Conservation (phyloP, 495 filamentous ascomycete genomes). For the Xanthoparmelia taractica region DNA sequence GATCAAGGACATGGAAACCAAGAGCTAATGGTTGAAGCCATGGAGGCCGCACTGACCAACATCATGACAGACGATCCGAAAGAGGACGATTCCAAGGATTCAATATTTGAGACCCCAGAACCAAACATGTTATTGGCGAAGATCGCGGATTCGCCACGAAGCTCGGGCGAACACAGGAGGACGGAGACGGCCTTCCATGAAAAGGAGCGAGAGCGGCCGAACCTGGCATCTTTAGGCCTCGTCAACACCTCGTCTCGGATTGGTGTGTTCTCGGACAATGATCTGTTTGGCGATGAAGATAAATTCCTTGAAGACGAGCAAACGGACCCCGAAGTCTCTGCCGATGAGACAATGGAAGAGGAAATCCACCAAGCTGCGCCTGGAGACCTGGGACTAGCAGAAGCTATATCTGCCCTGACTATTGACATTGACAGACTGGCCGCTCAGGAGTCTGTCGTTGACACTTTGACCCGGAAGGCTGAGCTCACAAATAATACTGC, state of each 20-base stretch:
- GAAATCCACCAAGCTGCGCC: slow-evolving; percentile 92
- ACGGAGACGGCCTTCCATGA: slow-evolving; percentile 39
- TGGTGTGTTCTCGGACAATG: slow-evolving; percentile 86
- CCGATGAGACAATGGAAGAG: slow-evolving; percentile 58
- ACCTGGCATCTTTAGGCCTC: slow-evolving; percentile 81
- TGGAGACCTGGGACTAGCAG: slow-evolving; percentile 86
- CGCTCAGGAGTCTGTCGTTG: slow-evolving; percentile 82
- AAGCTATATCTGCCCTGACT: slow-evolving; percentile 78
- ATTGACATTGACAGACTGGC: slow-evolving; percentile 83
- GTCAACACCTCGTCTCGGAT: slow-evolving; percentile 71
- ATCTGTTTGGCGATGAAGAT: slow-evolving; percentile 86
- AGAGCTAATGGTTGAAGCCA: slow-evolving; percentile 68
- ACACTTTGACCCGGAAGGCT: slow-evolving; percentile 86
- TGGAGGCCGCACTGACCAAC: slow-evolving; percentile 89
- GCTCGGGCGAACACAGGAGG: slow-evolving; percentile 48
- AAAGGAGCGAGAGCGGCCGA: slow-evolving; percentile 58
- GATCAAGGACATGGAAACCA: slow-evolving; percentile 38
- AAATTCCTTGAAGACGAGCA: slow-evolving; percentile 80
- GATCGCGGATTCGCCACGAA: slow-evolving; percentile 45
- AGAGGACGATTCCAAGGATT: slow-evolving; percentile 53
- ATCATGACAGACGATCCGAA: slow-evolving; percentile 77
- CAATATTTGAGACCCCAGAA: slow-evolving; percentile 43
- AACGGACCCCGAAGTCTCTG: slow-evolving; percentile 56
- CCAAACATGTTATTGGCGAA: slow-evolving; percentile 38
- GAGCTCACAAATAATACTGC: slow-evolving; percentile 95